These are phyloP conservation scores for slime mould (Dictyostelium discoideum) DNA, from an alignment of 78 protist genomes.

Conservation along the genomic window DNA sequence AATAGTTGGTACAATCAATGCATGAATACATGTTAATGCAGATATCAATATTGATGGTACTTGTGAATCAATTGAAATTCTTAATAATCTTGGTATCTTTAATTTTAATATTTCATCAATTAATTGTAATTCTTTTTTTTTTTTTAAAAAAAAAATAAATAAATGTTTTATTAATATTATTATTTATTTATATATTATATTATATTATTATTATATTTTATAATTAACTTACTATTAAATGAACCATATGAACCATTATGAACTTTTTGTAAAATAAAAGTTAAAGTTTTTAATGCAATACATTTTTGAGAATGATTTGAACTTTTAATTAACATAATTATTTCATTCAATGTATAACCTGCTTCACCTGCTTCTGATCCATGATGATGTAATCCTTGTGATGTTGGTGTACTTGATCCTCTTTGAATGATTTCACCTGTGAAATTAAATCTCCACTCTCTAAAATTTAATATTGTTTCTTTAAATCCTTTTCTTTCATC, in stretches of 20 bases:
- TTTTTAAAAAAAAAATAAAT: neutral
- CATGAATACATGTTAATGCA: slow-evolving; percentile 15
- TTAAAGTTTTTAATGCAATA: slow-evolving; percentile 13
- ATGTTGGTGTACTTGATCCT: slow-evolving; percentile 38
- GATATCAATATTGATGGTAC: slow-evolving; percentile 35
- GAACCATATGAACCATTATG: slow-evolving; percentile 22
- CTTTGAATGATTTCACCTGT: slow-evolving; percentile 26
- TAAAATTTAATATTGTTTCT: slow-evolving; percentile 5
- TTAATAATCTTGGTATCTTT: slow-evolving; percentile 68
- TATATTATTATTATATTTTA: neutral
- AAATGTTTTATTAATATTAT: neutral
- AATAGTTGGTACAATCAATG: slow-evolving; percentile 28
- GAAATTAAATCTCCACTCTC: slow-evolving; percentile 70
- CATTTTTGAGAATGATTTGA: slow-evolving; percentile 46
- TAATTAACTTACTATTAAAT: slow-evolving; percentile 8
- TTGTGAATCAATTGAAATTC: slow-evolving; percentile 37
- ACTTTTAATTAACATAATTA: slow-evolving; percentile 1
- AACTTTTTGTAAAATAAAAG: slow-evolving; percentile 25
- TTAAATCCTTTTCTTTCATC: slow-evolving; percentile 18
- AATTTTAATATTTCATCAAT: slow-evolving; percentile 32
- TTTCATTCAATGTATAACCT: slow-evolving; percentile 48
- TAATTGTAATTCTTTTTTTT: neutral
- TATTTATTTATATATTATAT: neutral
- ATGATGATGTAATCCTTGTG: slow-evolving; percentile 68
- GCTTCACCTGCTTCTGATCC: slow-evolving; percentile 72